phyloP scores from a whole-genome alignment of 2,329 filamentous ascomycete genomes.

The Colletotrichum sp. region DNA sequence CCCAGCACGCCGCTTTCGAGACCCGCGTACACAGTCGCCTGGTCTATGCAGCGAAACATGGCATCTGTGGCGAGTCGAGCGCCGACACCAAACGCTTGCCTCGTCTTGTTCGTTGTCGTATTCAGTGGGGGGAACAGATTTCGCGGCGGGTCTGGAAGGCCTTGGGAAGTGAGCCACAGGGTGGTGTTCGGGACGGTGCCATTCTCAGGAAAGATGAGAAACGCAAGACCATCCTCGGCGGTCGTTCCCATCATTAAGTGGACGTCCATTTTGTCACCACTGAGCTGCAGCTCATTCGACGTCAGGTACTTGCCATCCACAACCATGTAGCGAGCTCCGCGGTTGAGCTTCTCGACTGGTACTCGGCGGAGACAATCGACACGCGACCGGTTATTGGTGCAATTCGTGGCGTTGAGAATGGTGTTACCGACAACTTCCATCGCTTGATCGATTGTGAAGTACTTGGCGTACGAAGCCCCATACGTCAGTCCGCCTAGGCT shows the following conservation, averaged over 20 bases:
- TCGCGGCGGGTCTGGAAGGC: slow-evolving; percentile 34
- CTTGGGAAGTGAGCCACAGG: slow-evolving; percentile 36
- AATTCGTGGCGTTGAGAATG: slow-evolving; percentile 57
- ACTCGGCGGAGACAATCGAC: slow-evolving; percentile 58
- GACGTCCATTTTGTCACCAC: slow-evolving; percentile 51
- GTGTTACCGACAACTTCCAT: slow-evolving; percentile 52
- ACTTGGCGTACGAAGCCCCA: slow-evolving; percentile 62
- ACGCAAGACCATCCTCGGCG: slow-evolving; percentile 60
- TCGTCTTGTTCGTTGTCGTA: slow-evolving; percentile 50
- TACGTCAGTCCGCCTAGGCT: slow-evolving; percentile 53
- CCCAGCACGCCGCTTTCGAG: slow-evolving; percentile 46
- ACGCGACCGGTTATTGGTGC: slow-evolving; percentile 51
- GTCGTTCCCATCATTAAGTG: slow-evolving; percentile 62
- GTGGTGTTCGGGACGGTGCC: slow-evolving; percentile 39
- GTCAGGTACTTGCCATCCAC: slow-evolving; percentile 62
- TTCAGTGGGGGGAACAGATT: slow-evolving; percentile 55
- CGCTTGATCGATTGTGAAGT: slow-evolving; percentile 60
- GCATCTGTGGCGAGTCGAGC: slow-evolving; percentile 62
- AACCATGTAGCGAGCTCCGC: slow-evolving; percentile 56
- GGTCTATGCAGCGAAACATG: slow-evolving; percentile 64
- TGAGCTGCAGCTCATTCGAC: slow-evolving; percentile 50
- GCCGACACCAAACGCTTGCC: slow-evolving; percentile 61
- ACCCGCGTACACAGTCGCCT: slow-evolving; percentile 61
- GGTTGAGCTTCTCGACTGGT: slow-evolving; percentile 44
- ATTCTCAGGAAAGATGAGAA: slow-evolving; percentile 42